phyloP scores from a whole-genome alignment of 805 yeast genomes.

The Scheffersomyces coipomensis region DNA sequence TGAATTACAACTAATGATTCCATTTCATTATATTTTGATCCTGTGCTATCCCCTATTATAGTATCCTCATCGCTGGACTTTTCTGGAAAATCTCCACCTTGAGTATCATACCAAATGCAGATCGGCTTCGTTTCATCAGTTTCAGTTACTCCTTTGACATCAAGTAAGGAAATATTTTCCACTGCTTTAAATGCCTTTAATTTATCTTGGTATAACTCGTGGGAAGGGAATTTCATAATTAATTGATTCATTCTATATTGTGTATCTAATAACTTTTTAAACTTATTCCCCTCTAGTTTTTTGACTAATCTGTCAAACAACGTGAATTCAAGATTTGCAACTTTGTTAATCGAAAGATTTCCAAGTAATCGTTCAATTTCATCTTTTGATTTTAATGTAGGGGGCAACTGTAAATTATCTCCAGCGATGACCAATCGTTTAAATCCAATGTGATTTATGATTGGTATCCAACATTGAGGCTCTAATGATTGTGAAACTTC shows the following conservation, averaged over 20 bases:
- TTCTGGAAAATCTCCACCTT: constrained; percentile 83
- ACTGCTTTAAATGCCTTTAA: constrained; percentile 65
- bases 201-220: constrained; percentile 58
- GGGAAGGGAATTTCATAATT: constrained; percentile 79
- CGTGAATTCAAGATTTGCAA: constrained; percentile 54
- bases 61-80: constrained; percentile 28
- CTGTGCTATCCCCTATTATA: constrained; percentile 13
- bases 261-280: constrained; percentile 60
- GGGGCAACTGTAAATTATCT: constrained; percentile 89
- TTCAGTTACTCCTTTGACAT: constrained; percentile 43
- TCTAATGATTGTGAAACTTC: constrained; percentile 94
- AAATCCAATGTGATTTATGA: constrained; percentile 59
- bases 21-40: constrained; percentile 74
- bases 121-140: constrained; percentile 58
- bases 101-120: constrained; percentile 86
- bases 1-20: constrained; percentile 63
- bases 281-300: constrained; percentile 39
- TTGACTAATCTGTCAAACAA: constrained; percentile 75
- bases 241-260: constrained; percentile 86
- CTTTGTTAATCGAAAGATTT: constrained; percentile 25
- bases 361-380: constrained; percentile 5
- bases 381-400: constrained; percentile 67
- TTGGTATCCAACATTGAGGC: constrained; percentile 96
- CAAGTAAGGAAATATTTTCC: constrained; percentile 48
- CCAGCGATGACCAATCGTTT: constrained; percentile 80